Conservation (phyloP, 768 basidiomycete species). For the Naganishia onofrii region DNA sequence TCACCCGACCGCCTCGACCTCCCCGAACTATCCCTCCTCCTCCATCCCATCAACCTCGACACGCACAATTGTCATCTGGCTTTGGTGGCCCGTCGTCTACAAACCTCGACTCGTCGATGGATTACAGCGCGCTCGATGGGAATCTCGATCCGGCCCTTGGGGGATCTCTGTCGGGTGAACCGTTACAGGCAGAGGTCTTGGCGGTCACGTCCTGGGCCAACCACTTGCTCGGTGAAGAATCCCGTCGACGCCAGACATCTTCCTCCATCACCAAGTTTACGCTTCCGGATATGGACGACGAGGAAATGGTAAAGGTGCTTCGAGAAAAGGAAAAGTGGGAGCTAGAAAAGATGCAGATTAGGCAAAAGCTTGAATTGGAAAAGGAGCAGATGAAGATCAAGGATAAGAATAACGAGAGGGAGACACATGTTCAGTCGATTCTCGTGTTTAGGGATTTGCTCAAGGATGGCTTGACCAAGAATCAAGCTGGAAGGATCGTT, state of each 20-base stretch:
- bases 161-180: neutral
- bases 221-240: constrained; percentile 9
- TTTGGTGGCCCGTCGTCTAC: neutral
- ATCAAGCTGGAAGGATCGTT: constrained; percentile 9
- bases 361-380: constrained; percentile 21
- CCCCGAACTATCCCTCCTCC: neutral
- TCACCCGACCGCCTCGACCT: neutral
- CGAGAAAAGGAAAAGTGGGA: constrained; percentile 14
- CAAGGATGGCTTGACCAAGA: constrained; percentile 16
- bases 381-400: constrained; percentile 16
- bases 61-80: neutral
- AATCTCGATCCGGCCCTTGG: constrained; percentile 10
- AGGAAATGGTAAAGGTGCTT: neutral
- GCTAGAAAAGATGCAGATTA: constrained; percentile 4
- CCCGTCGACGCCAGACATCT: constrained; percentile 7
- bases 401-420: constrained; percentile 13
- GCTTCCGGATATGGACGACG: neutral
- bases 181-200: constrained; percentile 3
- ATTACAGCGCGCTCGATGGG: neutral
- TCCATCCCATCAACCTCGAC: neutral
- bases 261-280: too few relatives aligned
- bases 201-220: constrained; percentile 23
- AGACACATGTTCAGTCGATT: constrained; percentile 12
- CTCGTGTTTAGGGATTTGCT: constrained; percentile 10
- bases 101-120: neutral